phyloP scores from a whole-genome alignment of 2,329 filamentous ascomycete species.

The Exserohilum rostratum region DNA sequence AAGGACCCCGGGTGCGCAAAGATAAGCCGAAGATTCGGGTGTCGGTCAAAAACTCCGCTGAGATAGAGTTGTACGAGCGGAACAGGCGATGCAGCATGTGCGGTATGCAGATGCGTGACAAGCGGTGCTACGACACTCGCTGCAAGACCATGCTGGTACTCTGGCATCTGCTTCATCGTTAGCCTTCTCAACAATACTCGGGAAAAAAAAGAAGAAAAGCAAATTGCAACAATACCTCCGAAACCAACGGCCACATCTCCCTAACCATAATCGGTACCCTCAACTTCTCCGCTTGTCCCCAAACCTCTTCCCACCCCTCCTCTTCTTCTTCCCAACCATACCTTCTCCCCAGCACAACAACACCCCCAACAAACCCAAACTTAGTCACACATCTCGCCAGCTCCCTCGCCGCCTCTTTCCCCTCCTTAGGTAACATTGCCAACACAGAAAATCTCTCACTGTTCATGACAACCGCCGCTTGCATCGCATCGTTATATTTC shows the following conservation, averaged over 20 bases:
- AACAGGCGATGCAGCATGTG: conserved; percentile 59
- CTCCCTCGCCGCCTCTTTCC: conserved; percentile 44
- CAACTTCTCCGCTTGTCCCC: conserved; percentile 47
- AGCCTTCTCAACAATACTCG: background rate
- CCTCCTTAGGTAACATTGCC: conserved; percentile 49
- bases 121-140: conserved; percentile 21
- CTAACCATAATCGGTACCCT: conserved; percentile 47
- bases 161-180: conserved; percentile 11
- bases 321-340: conserved; percentile 47
- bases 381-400: conserved; percentile 51
- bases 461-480: conserved; percentile 23
- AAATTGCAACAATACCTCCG: conserved; percentile 17
- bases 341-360: conserved; percentile 52
- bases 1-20: conserved; percentile 60
- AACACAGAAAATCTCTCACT: conserved; percentile 52
- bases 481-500: conserved; percentile 34
- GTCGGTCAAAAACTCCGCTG: conserved; percentile 61
- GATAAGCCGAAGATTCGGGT: conserved; percentile 61
- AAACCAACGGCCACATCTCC: conserved; percentile 24
- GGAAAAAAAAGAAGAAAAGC: background rate
- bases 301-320: conserved; percentile 53
- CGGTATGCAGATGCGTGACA: conserved; percentile 47
- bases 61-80: conserved; percentile 59
- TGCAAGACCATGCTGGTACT: conserved; percentile 21
- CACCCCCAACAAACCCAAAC: conserved; percentile 56